Base-by-base conservation (phyloP, 257 asterid species). In the Ocimum tenuiflorum region DNA sequence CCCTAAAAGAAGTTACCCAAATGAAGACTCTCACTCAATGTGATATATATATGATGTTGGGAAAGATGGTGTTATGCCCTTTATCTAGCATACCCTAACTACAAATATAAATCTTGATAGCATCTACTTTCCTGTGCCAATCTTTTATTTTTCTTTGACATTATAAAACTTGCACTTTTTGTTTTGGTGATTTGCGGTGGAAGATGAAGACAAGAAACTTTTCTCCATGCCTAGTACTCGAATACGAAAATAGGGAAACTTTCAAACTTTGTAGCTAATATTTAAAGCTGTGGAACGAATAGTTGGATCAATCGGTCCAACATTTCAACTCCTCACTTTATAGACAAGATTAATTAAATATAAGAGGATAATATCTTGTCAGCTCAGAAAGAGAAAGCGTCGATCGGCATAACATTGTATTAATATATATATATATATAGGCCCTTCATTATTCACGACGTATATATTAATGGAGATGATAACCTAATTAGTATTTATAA, bases 121-220 rank as follows among this genome's bases (percentile, higher is more conserved):
- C 65, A 78, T 78, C 79, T 41, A 65, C 79, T 70, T 73, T 78
- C n/a, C 8, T 50, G 45, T 72, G 27, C 57, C 48, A 62, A 51
- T 60, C 41, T 71, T 38, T 52, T 57, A n/a, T n/a, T n/a, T n/a
- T 23, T 48, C 14, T 23, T 42, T 53, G 50, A 39, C 8, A 35
- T 17, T 39, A 64, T 29, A 22, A 12, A 61, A 61, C 45, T 54
- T 43, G 60, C 69, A 69, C 74, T 48, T 65, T 66, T 41, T 68
- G 41, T 31, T 65, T 68, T 72, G 72, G 75, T 50, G 50, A 36
- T 50, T 52, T 73, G 39, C 22, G 33, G 18, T 14, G 27, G 70
- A 53, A 46, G 71, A 69, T 57, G 61, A 69, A 73, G 82, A 78
- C 82, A 69, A 60, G 8, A 68, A 72, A 35, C 69, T 77, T 71